Conservation (phyloP, 2,329 filamentous ascomycete genomes). For the Trichophyton rubrum region DNA sequence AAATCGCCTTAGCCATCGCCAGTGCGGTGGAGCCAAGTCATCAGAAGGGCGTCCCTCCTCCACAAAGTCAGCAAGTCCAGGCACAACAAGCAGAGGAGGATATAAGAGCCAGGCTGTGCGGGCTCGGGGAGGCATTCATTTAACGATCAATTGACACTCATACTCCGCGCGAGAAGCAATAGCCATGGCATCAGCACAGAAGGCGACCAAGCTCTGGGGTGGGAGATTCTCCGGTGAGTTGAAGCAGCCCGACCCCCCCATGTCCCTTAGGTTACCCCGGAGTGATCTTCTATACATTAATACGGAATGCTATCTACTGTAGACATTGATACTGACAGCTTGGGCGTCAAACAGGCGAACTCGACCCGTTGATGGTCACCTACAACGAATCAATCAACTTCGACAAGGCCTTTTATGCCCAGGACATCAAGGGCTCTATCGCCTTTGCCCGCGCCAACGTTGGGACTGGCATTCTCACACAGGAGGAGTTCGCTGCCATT, state of each 20-base stretch:
- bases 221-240: constrained; percentile 44
- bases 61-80: background rate
- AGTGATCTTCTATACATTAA: background rate
- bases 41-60: background rate
- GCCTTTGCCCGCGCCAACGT: constrained; percentile 65
- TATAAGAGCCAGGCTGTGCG: background rate
- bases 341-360: constrained; percentile 41
- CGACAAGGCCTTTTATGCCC: constrained; percentile 58
- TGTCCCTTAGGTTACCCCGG: background rate
- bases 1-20: background rate
- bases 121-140: background rate
- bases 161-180: no score
- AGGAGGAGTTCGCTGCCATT: constrained; percentile 57
- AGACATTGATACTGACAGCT: background rate
- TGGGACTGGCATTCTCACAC: constrained; percentile 56
- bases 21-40: background rate
- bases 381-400: constrained; percentile 70
- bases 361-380: constrained; percentile 66
- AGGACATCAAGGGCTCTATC: constrained; percentile 64
- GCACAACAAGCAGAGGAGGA: background rate
- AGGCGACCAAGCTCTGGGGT: constrained; percentile 16
- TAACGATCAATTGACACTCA: background rate
- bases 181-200: background rate
- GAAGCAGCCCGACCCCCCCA: no score
- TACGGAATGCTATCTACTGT: no score